Base-by-base conservation (phyloP, 2,329 filamentous ascomycete species). In the Talaromyces sp. region DNA sequence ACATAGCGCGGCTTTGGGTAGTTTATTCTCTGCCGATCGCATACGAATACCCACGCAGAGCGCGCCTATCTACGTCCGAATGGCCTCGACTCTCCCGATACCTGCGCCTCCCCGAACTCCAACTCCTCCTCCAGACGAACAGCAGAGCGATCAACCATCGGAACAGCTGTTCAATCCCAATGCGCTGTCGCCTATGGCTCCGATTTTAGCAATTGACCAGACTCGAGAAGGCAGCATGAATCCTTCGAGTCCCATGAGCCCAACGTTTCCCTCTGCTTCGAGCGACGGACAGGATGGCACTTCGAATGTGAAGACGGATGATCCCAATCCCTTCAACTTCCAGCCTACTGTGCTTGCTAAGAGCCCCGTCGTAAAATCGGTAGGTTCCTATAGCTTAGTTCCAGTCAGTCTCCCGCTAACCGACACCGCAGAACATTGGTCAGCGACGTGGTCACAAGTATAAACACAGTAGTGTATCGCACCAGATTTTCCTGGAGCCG, bases 401-500 rank as follows among this genome's bases (percentile, higher is more conserved):
- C 31, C 38, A 29, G 48, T 10, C 14, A 10, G 12, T 24, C 24
- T 19, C 19, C 17, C 21, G 31, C 63, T 66, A 67, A 65, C 72
- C 56, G 67, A 58, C 26, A 27, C 56, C 64, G 61, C 74, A 95
- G 88, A 93, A 91, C 67, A 86, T 97, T 64, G 92, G 92, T 64
- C 91, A 96, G 75, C 87, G 94, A 65, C 88, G 93, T 63, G 94
- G 94, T 64, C 94, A 99, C 79, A 92, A 94, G 74, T 99, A 99
- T 82, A 96, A 97, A 73, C 93, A 97, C 79, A 95, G 90, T 73
- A 96, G 91, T 72, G 89, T 99, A 60, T 96, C 91, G 21, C 92
- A 97, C 73, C 92, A 97, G 75, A 95, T 97, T 75, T 96, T 97
- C 75, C 90, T 95, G 67, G 92, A 97, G 73, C 94, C 94, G 7